Percentiles rank a stretch among this genome's conserved stretches.
Evolutionary conservation across 2,329 filamentous ascomycete genomes (phyloP).

Genomic region (Alternaria sp.): DNA sequence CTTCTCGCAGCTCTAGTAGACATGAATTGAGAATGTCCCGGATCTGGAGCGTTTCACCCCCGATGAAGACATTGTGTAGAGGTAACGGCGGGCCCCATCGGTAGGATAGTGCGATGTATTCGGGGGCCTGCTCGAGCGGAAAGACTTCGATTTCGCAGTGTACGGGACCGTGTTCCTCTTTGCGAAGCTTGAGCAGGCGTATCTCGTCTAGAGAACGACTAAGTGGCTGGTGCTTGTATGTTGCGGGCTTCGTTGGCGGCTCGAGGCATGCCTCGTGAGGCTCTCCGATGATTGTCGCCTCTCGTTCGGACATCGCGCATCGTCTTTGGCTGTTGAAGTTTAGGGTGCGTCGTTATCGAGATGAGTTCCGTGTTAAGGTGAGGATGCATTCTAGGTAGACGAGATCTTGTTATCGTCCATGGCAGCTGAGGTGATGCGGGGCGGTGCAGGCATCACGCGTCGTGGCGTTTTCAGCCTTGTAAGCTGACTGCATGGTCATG

Average conservation of each 20-base stretch:
- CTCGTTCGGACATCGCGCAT: neutral
- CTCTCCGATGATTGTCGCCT: neutral
- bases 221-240: neutral
- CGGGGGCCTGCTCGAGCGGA: neutral
- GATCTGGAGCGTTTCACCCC: neutral
- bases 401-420: neutral
- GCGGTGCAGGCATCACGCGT: neutral
- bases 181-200: neutral
- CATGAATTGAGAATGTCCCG: neutral
- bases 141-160: neutral
- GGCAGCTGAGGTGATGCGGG: neutral
- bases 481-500: neutral
- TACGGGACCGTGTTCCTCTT: fast-evolving
- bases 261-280: neutral
- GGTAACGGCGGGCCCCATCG: neutral
- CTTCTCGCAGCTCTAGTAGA: neutral
- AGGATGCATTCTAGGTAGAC: neutral
- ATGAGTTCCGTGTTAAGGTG: neutral
- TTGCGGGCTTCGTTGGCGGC: neutral
- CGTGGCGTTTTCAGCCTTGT: neutral
- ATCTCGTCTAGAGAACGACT: neutral
- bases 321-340: neutral
- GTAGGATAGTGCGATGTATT: neutral
- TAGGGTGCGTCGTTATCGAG: neutral
- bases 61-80: neutral